Evolutionary conservation across 2,329 filamentous ascomycete species (phyloP).

Genomic region (Colletotrichum salicis): DNA sequence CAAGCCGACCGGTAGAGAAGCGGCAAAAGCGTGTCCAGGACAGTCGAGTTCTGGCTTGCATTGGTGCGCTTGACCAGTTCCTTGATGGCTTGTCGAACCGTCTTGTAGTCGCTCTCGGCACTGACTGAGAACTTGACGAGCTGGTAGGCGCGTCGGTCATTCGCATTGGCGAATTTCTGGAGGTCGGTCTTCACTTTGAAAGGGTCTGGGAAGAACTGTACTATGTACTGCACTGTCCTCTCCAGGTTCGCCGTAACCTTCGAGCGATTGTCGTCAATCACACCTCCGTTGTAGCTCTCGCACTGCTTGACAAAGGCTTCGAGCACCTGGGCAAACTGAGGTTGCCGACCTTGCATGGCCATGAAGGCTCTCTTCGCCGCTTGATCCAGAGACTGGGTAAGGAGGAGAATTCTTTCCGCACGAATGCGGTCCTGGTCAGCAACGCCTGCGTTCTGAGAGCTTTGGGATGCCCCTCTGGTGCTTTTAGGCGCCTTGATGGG

Average conservation of each 20-base stretch:
- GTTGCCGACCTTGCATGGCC: constrained; percentile 82
- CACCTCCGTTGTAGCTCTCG: constrained; percentile 89
- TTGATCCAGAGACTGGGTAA: constrained; percentile 81
- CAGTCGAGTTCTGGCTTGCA: constrained; percentile 68
- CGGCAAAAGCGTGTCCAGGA: constrained; percentile 83
- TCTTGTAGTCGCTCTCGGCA: constrained; percentile 90
- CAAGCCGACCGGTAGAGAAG: constrained; percentile 86
- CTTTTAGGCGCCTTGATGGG: constrained; percentile 65
- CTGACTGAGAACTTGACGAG: constrained; percentile 87
- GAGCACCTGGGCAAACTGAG: constrained; percentile 77
- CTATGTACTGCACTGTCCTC: constrained; percentile 77
- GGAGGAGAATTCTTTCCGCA: constrained; percentile 83
- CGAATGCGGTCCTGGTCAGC: constrained; percentile 80
- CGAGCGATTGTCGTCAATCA: constrained; percentile 77
- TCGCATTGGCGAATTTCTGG: constrained; percentile 88
- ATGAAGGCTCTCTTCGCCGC: constrained; percentile 90
- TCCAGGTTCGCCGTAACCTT: constrained; percentile 77
- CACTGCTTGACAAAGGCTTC: constrained; percentile 84
- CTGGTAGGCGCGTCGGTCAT: constrained; percentile 90
- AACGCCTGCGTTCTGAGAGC: constrained; percentile 54
- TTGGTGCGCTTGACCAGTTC: constrained; percentile 87
- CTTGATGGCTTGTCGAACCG: constrained; percentile 88
- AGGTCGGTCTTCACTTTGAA: constrained; percentile 79
- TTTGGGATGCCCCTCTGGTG: constrained; percentile 63
- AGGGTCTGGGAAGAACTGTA: constrained; percentile 80